Percentiles rank a stretch among this genome's conserved stretches.
Conservation (phyloP, 176 grass and related monocot genomes). For the Bothriochloa decipiens region DNA sequence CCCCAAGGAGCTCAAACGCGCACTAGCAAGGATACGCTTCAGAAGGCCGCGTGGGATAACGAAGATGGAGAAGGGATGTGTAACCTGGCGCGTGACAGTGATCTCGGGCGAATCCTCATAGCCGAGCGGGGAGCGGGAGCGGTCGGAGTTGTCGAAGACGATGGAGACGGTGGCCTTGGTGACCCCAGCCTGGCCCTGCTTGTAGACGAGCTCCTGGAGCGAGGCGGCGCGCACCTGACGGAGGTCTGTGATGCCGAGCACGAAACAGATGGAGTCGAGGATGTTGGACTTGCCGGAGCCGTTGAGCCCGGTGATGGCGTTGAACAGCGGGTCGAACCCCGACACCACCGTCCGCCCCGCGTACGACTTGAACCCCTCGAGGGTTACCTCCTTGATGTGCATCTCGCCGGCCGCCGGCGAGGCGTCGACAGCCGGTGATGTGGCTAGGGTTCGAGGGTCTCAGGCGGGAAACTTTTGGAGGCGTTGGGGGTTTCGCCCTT, state of each 20-base stretch:
- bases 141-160: conserved; percentile 93
- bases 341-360: conserved; percentile 86
- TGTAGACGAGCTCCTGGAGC: conserved; percentile 97
- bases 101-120: conserved; percentile 91
- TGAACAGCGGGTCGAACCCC: conserved; percentile 93
- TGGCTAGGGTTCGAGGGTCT: conserved; percentile 50
- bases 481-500: conserved; percentile 23
- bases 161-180: conserved; percentile 94
- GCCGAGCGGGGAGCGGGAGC: conserved; percentile 75
- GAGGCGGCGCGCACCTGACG: conserved; percentile 80
- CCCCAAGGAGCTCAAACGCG: not conserved
- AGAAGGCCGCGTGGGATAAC: conserved; percentile 1
- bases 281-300: conserved; percentile 98
- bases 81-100: conserved; percentile 91
- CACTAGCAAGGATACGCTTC: not conserved
- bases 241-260: conserved; percentile 95
- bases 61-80: not conserved
- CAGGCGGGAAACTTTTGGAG: conserved; percentile 44
- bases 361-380: conserved; percentile 98
- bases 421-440: too few species aligned
- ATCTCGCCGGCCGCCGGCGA: conserved; percentile 56
- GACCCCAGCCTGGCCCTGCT: conserved; percentile 97
- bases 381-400: conserved; percentile 95
- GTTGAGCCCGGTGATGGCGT: conserved; percentile 96
- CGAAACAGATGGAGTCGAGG: conserved; percentile 98